phyloP scores from a whole-genome alignment of 495 filamentous ascomycete species.

The Hypoxylon cercidicola region DNA sequence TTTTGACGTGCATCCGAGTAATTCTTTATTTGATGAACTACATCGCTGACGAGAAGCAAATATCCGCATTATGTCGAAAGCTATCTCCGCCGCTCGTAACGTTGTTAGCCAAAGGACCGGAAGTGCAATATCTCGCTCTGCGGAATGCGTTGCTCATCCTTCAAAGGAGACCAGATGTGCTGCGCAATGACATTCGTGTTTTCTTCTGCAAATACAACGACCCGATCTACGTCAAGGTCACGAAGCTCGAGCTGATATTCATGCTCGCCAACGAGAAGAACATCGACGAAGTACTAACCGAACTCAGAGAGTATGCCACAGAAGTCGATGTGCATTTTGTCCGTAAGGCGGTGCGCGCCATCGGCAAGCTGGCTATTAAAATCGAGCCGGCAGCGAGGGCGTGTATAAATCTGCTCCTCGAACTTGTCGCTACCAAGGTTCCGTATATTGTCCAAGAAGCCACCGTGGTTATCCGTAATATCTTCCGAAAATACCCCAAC shows the following conservation, averaged over 20 bases:
- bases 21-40: slow-evolving; percentile 99
- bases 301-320: slow-evolving; percentile 95
- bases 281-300: slow-evolving; percentile 93
- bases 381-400: slow-evolving; percentile 91
- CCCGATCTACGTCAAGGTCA: slow-evolving; percentile 99
- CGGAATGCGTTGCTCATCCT: slow-evolving; percentile 94
- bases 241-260: slow-evolving; percentile 98
- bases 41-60: slow-evolving; percentile 91
- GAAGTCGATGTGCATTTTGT: slow-evolving; percentile 99
- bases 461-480: slow-evolving; percentile 99
- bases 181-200: slow-evolving; percentile 95
- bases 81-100: slow-evolving; percentile 96
- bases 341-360: slow-evolving; percentile 95
- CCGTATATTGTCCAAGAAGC: slow-evolving; percentile 99
- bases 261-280: slow-evolving; percentile 98
- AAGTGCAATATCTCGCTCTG: slow-evolving; percentile 96
- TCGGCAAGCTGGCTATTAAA: slow-evolving; percentile 98
- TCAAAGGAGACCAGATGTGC: slow-evolving; percentile 90
- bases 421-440: slow-evolving; percentile 96
- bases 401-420: slow-evolving; percentile 92
- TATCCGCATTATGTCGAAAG: slow-evolving; percentile 88
- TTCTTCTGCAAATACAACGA: slow-evolving; percentile 99
- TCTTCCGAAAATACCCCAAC: slow-evolving; percentile 99
- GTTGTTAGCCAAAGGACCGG: slow-evolving; percentile 92
- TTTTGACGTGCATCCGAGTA: slow-evolving; percentile 93